Conservation (phyloP, 768 basidiomycete genomes). For the Boletus speciosus region DNA sequence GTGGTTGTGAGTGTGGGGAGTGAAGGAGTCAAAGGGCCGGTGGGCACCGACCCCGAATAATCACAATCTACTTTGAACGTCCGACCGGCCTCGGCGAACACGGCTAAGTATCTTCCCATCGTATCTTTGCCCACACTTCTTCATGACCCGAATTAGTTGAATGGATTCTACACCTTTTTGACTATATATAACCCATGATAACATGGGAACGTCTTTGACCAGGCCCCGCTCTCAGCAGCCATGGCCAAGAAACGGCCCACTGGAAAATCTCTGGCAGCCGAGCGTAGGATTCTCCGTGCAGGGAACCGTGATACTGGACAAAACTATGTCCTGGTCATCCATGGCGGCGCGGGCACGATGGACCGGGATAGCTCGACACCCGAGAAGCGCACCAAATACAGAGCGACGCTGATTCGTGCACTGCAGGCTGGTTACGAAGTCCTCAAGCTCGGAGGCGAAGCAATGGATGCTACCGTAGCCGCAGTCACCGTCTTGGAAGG, state of each 20-base stretch:
- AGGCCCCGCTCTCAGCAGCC: neutral
- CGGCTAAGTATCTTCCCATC: no score
- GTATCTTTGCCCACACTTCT: neutral
- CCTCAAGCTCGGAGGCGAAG: slow-evolving; percentile 66
- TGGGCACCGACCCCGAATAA: no score
- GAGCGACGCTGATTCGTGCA: slow-evolving; percentile 49
- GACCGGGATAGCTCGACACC: slow-evolving; percentile 53
- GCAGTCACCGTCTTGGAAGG: slow-evolving; percentile 76
- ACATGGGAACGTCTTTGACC: neutral
- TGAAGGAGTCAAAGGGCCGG: no score
- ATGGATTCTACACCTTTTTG: neutral
- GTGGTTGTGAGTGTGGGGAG: neutral
- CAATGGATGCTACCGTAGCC: slow-evolving; percentile 77
- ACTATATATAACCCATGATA: neutral
- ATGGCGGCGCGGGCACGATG: slow-evolving; percentile 81
- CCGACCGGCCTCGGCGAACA: no score
- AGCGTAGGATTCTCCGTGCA: slow-evolving; percentile 1
- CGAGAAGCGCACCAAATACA: slow-evolving; percentile 57
- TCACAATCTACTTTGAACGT: no score
- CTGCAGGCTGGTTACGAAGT: slow-evolving; percentile 61
- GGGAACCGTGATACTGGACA: slow-evolving; percentile 4
- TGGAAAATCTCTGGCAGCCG: neutral
- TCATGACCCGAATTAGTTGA: neutral
- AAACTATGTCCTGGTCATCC: slow-evolving; percentile 57
- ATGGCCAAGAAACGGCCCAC: slow-evolving; percentile 9